Evolutionary conservation across 805 yeast genomes (phyloP).

Genomic region (Grigorovia transvaalensis): DNA sequence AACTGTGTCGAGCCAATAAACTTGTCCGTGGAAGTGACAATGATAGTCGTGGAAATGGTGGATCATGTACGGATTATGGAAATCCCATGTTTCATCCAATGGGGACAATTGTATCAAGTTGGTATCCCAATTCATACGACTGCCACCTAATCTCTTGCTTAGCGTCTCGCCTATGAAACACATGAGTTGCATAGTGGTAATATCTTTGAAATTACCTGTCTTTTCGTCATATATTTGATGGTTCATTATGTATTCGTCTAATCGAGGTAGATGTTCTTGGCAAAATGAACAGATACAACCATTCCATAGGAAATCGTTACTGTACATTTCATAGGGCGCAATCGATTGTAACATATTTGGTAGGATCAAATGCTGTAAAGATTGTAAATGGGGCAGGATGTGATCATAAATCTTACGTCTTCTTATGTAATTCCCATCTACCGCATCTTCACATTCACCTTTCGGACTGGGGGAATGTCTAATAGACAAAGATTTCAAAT

Average conservation of each 20-base stretch:
- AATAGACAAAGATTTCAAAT: conserved; percentile 37
- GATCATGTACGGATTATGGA: conserved; percentile 37
- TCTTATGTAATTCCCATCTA: conserved; percentile 63
- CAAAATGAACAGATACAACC: conserved; percentile 63
- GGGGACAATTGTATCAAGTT: conserved; percentile 28
- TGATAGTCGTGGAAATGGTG: conserved; percentile 31
- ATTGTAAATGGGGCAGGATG: conserved; percentile 36
- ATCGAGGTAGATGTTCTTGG: conserved; percentile 34
- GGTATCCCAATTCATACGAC: conserved; percentile 24
- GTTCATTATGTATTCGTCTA: conserved; percentile 52
- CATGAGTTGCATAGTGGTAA: conserved; percentile 48
- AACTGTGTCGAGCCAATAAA: conserved; percentile 32
- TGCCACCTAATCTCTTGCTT: conserved; percentile 23
- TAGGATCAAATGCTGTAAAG: conserved; percentile 37
- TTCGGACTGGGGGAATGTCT: conserved; percentile 49
- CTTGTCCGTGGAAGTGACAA: conserved; percentile 36
- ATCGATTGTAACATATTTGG: conserved; percentile 53
- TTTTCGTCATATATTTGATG: conserved; percentile 48
- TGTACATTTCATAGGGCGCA: conserved; percentile 59
- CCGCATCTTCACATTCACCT: conserved; percentile 51
- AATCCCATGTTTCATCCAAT: conserved; percentile 33
- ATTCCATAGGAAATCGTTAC: conserved; percentile 66
- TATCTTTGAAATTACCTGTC: conserved; percentile 43
- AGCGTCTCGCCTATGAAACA: conserved; percentile 41
- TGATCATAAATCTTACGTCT: conserved; percentile 42